Base-by-base conservation (phyloP, 257 asterid genomes). In the Jasminum sambac region DNA sequence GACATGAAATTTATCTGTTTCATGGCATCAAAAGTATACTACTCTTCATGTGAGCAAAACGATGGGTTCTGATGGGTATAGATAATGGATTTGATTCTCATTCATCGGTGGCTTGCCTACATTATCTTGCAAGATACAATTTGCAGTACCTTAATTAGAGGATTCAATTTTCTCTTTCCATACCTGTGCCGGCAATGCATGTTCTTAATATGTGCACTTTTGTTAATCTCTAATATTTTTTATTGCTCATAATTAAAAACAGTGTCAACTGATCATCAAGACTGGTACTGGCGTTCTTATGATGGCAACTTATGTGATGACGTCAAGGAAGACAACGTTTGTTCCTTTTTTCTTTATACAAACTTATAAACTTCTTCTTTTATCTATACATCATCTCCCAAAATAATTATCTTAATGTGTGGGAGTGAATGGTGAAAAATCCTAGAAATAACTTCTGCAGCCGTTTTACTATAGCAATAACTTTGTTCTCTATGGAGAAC, bases 291-390 rank as follows among this genome's bases (percentile, higher is more conserved):
- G 70, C 85, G 74, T 73, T 74, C 99, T 46, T 86, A 81, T 69
- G 98, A 91, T 55, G 76, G 82, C 83, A 89, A 87, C 85, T 72
- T 73, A 66, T 83, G 80, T 77, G 94, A 91, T 68, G 96, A 88
- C 43, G 74, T 79, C 23, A 87, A 88, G 82, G 86, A 78, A 71
- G 71, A 71, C 79, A 91, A 85, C 64, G 99, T 92, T 66, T 41
- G 96, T 81, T 84, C 78, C 83, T 71, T 42, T 66, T 76, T 77
- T 71, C 50, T 69, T 2, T 76, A 21, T 38, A 62, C 73, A 63
- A 26, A 63, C 40, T 71, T 64, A 62, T 75, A 63, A 26, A 63
- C 40, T 71, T 64, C 39, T 11, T 8, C 8, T 23, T 23, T 55
- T 21, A n/a, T 5, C 6, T 17, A 17, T 50, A 8, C 26, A 8